Conservation (phyloP, 2,329 filamentous ascomycete species). For the Lecanicillium sp. region DNA sequence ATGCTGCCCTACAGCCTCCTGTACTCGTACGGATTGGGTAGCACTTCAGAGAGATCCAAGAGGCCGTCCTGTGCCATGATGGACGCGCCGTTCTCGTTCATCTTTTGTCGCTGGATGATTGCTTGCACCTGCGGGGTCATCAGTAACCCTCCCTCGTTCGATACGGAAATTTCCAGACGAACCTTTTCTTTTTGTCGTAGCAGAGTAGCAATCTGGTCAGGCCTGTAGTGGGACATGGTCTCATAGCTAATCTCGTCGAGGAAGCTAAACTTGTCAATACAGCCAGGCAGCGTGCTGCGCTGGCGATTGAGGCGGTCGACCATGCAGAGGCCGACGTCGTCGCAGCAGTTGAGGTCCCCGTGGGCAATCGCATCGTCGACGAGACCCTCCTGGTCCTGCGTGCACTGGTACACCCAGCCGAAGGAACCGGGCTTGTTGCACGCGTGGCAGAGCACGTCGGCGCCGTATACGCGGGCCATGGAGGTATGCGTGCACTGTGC, state of each 20-base stretch:
- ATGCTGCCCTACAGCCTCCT: conserved; percentile 34
- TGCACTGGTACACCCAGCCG: conserved; percentile 71
- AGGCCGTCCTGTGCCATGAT: conserved; percentile 18
- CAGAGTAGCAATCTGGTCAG: conserved; percentile 41
- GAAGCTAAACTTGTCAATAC: conserved; percentile 38
- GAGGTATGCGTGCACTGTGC: conserved; percentile 59
- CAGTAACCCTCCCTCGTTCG: no score
- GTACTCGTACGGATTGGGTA: conserved; percentile 17
- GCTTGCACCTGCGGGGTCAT: conserved; percentile 25
- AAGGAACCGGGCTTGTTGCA: conserved; percentile 52
- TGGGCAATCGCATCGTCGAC: conserved; percentile 25
- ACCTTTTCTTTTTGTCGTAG: conserved; percentile 47
- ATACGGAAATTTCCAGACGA: no score
- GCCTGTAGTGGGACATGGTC: conserved; percentile 39
- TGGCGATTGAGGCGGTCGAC: conserved; percentile 29
- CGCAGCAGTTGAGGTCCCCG: conserved; percentile 23
- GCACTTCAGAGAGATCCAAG: conserved; percentile 16
- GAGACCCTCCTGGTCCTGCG: conserved; percentile 51
- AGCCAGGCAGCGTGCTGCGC: conserved; percentile 33
- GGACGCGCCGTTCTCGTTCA: conserved; percentile 20
- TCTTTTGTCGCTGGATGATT: conserved; percentile 25
- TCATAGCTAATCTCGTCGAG: conserved; percentile 38
- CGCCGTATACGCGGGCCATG: conserved; percentile 59
- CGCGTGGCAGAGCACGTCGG: conserved; percentile 45
- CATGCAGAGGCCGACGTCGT: conserved; percentile 29